Percentiles rank a stretch among this genome's conserved stretches.
phyloP scores from a whole-genome alignment of 2,329 filamentous ascomycete genomes.

The Chaetomium strumarium region DNA sequence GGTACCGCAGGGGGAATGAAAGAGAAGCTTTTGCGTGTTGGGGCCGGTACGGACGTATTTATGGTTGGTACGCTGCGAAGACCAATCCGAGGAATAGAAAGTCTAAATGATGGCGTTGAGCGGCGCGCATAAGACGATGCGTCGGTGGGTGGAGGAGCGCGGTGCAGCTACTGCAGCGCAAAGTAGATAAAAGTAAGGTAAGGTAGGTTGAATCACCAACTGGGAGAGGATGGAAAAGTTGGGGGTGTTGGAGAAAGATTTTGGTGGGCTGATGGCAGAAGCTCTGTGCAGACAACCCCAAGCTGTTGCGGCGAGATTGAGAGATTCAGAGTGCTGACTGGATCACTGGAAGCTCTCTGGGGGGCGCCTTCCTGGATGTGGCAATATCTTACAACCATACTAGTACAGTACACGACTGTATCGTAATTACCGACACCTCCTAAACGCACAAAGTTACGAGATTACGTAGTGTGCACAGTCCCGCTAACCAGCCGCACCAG shows the following conservation, averaged over 20 bases:
- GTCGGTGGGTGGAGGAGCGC: constrained; percentile 22
- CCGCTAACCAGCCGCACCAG: no score
- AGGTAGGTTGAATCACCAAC: constrained; percentile 13
- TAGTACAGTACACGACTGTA: no score
- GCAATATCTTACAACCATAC: no score
- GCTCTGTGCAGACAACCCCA: constrained; percentile 17
- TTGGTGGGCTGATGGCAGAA: constrained; percentile 20
- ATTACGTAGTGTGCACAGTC: no score
- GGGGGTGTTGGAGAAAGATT: constrained; percentile 27
- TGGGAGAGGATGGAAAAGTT: constrained; percentile 24
- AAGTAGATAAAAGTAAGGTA: no score
- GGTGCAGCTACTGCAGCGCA: constrained; percentile 22
- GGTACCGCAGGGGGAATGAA: constrained; percentile 12
- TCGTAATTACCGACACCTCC: no score
- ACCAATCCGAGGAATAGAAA: constrained; percentile 10
- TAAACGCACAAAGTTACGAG: no score
- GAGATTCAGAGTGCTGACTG: not conserved
- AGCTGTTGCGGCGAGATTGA: constrained; percentile 17
- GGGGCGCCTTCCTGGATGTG: not conserved
- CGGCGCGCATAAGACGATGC: constrained; percentile 21
- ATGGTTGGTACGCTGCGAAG: constrained; percentile 11
- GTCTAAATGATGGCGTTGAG: constrained; percentile 20
- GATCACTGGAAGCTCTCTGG: constrained; percentile 14
- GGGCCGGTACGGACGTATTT: not conserved
- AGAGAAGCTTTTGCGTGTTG: constrained; percentile 1